Evolutionary conservation across 2,329 filamentous ascomycete species (phyloP).

Genomic region (Paracoccidioides brasiliensis): DNA sequence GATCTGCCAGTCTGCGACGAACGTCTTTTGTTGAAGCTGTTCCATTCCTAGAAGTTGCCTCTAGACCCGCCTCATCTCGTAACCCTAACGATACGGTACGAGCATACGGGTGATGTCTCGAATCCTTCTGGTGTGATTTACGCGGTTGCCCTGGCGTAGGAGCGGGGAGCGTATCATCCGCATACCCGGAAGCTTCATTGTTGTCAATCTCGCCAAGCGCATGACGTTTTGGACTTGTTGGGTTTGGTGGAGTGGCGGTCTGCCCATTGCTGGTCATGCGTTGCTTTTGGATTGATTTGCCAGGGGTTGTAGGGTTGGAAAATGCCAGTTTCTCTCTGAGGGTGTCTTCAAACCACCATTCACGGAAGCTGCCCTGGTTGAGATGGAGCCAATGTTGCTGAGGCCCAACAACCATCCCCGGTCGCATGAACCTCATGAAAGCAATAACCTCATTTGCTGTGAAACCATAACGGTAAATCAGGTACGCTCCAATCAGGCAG

Average conservation of each 20-base stretch:
- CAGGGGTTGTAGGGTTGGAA: slow-evolving; percentile 43
- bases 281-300: slow-evolving; percentile 43
- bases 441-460: slow-evolving; percentile 95
- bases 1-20: slow-evolving; percentile 36
- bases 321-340: slow-evolving; percentile 62
- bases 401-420: slow-evolving; percentile 96
- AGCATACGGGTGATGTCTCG: slow-evolving; percentile 59
- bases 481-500: slow-evolving; percentile 90
- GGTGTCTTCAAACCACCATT: slow-evolving; percentile 80
- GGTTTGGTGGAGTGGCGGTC: slow-evolving; percentile 73
- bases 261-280: slow-evolving; percentile 49
- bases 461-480: slow-evolving; percentile 95
- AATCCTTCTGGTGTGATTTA: slow-evolving; percentile 68
- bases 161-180: slow-evolving; percentile 80
- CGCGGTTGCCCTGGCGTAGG: slow-evolving; percentile 92
- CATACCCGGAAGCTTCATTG: slow-evolving; percentile 45
- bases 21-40: slow-evolving; percentile 6
- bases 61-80: slow-evolving; percentile 21
- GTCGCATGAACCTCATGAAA: slow-evolving; percentile 98
- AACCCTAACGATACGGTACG: slow-evolving; percentile 40
- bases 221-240: slow-evolving; percentile 58
- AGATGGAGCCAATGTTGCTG: slow-evolving; percentile 98
- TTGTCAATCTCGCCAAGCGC: slow-evolving; percentile 90
- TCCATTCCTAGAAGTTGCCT: slow-evolving; percentile 8
- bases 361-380: slow-evolving; percentile 92